phyloP scores from a whole-genome alignment of 75 land plant genomes.

The Isoetes taiwanensis region DNA sequence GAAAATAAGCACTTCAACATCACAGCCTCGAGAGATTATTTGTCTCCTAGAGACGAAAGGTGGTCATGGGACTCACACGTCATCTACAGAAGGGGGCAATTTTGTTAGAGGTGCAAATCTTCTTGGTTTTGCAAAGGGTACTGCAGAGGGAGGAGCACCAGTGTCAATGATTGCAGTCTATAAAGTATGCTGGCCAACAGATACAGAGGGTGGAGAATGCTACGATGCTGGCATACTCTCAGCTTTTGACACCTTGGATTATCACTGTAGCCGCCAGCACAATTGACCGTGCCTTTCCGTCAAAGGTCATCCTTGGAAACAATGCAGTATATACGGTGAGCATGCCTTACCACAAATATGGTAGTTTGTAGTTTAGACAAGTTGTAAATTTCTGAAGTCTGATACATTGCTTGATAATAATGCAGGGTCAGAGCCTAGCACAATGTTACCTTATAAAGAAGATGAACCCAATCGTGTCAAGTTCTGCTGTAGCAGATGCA shows the following conservation, averaged over 20 bases:
- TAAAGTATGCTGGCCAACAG: slow-evolving; percentile 54
- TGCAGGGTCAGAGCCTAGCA: too few relatives aligned
- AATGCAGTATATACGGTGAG: slow-evolving; percentile 2
- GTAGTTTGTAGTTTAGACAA: too few relatives aligned
- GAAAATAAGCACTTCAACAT: not conserved
- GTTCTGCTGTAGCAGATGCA: too few relatives aligned
- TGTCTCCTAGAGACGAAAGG: slow-evolving; percentile 24
- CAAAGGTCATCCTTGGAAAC: slow-evolving; percentile 18
- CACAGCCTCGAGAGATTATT: slow-evolving; percentile 1
- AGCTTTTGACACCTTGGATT: slow-evolving; percentile 27
- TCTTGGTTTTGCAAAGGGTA: slow-evolving; percentile 41
- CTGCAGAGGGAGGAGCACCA: slow-evolving; percentile 58
- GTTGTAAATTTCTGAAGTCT: too few relatives aligned
- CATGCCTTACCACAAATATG: too few relatives aligned
- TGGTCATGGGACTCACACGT: slow-evolving; percentile 61
- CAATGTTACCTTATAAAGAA: too few relatives aligned
- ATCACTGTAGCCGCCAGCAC: slow-evolving; percentile 38
- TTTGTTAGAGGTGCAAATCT: slow-evolving; percentile 32
- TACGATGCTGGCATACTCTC: slow-evolving; percentile 23
- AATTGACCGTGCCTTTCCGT: slow-evolving; percentile 21
- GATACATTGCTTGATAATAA: too few relatives aligned
- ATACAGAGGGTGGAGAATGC: slow-evolving; percentile 15
- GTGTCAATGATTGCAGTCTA: slow-evolving; percentile 49
- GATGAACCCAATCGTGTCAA: too few relatives aligned
- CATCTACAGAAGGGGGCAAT: slow-evolving; percentile 55